Evolutionary conservation across 768 basidiomycete species (phyloP).

Genomic region (Rhizopogon vesiculosus): DNA sequence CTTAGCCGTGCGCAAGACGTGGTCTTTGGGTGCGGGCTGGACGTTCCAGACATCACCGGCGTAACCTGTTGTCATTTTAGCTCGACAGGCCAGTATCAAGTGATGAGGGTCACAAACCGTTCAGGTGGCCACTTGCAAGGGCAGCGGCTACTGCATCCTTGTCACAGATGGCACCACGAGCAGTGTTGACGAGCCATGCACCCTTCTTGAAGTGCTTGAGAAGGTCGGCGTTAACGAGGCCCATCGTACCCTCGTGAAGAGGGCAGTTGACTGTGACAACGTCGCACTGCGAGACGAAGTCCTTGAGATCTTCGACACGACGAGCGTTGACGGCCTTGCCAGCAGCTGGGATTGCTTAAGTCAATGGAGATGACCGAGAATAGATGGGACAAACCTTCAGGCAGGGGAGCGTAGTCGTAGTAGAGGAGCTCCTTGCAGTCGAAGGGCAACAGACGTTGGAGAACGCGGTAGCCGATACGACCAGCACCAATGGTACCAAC

Average conservation of each 20-base stretch:
- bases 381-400: conserved; percentile 38
- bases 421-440: conserved; percentile 88
- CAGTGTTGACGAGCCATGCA: conserved; percentile 90
- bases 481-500: conserved; percentile 87
- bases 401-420: conserved; percentile 79
- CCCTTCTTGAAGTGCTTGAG: conserved; percentile 89
- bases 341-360: conserved; percentile 38
- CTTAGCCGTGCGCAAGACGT: conserved; percentile 80
- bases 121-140: conserved; percentile 69
- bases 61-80: conserved; percentile 17
- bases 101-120: conserved; percentile 32
- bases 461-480: conserved; percentile 82
- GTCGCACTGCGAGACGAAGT: conserved; percentile 58
- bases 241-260: conserved; percentile 79
- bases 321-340: conserved; percentile 63
- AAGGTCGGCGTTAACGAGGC: conserved; percentile 77
- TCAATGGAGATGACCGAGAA: not conserved
- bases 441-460: conserved; percentile 78
- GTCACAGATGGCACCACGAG: conserved; percentile 89
- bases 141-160: conserved; percentile 76
- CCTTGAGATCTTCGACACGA: conserved; percentile 74
- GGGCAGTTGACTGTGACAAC: conserved; percentile 87
- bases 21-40: conserved; percentile 83
- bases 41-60: conserved; percentile 77
- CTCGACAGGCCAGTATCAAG: not conserved